Evolutionary conservation across 192 early-diverging fungal species (phyloP).

Genomic region (Coemansia sp.): DNA sequence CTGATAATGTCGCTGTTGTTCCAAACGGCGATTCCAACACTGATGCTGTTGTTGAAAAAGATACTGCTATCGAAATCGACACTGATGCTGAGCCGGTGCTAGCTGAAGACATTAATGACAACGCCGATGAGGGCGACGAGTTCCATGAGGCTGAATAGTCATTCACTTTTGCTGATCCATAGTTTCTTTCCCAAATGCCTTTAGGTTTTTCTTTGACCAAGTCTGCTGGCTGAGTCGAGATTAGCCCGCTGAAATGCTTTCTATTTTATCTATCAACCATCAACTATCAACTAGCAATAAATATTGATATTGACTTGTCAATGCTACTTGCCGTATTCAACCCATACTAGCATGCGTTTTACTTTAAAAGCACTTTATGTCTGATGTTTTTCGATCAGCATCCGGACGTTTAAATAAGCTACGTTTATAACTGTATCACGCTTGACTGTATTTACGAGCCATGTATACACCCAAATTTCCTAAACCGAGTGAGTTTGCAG

Average conservation of each 20-base stretch:
- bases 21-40: neutral
- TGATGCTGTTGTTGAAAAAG: slow-evolving; percentile 7
- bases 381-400: too few species aligned
- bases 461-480: slow-evolving; percentile 35
- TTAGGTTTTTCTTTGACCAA: slow-evolving; percentile 2
- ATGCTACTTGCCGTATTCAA: neutral
- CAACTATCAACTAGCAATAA: neutral
- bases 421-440: too few species aligned
- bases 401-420: too few species aligned
- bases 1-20: slow-evolving; percentile 16
- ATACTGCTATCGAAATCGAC: neutral
- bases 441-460: neutral
- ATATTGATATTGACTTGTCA: too few species aligned
- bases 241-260: neutral
- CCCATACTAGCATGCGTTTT: neutral
- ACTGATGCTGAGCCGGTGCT: neutral
- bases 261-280: neutral
- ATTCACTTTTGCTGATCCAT: neutral
- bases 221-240: neutral
- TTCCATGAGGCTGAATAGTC: slow-evolving; percentile 34
- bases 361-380: too few species aligned
- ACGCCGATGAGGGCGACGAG: slow-evolving; percentile 25
- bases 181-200: neutral
- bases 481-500: slow-evolving; percentile 46
- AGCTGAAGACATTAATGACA: neutral